Conservation (phyloP, 2,329 filamentous ascomycete genomes). For the Amylocarpus encephaloides region DNA sequence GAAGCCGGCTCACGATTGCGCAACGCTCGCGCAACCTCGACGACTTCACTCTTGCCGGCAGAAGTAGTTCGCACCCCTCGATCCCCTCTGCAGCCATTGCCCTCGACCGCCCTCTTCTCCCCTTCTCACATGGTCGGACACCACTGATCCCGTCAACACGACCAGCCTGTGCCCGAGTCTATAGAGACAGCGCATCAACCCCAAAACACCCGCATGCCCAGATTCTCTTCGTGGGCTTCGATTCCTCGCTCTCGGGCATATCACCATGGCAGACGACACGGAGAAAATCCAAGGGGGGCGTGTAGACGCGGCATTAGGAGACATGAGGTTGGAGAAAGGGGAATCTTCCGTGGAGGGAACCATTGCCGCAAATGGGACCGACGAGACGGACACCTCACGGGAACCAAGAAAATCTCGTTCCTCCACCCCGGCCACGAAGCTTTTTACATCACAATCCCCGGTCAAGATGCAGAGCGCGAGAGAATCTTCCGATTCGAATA, state of each 20-base stretch:
- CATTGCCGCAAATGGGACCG: slow-evolving; percentile 21
- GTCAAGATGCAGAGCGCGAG: slow-evolving; percentile 19
- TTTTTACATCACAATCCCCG: slow-evolving; percentile 25
- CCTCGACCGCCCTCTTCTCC: too few relatives aligned
- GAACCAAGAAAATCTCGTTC: slow-evolving; percentile 22
- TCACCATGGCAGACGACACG: slow-evolving; percentile 29
- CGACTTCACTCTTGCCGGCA: slow-evolving; percentile 1
- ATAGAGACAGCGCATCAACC: not conserved
- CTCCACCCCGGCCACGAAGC: slow-evolving; percentile 20
- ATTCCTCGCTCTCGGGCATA: slow-evolving; percentile 1
- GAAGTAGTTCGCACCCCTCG: not conserved
- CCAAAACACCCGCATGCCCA: not conserved
- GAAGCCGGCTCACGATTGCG: slow-evolving; percentile 7
- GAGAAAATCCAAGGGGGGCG: slow-evolving; percentile 23
- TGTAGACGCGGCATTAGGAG: slow-evolving; percentile 28
- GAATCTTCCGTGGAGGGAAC: slow-evolving; percentile 11
- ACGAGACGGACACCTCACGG: slow-evolving; percentile 13
- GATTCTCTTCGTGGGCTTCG: not conserved
- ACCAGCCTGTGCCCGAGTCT: not conserved
- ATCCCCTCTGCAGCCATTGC: too few relatives aligned
- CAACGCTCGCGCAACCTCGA: slow-evolving; percentile 13
- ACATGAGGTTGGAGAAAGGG: slow-evolving; percentile 31
- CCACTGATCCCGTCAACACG: not conserved
- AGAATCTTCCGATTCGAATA: slow-evolving; percentile 31
- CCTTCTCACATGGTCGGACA: too few relatives aligned